Evolutionary conservation across 345 rosid species (phyloP).

Genomic region (Eucalyptus sideroxylon): DNA sequence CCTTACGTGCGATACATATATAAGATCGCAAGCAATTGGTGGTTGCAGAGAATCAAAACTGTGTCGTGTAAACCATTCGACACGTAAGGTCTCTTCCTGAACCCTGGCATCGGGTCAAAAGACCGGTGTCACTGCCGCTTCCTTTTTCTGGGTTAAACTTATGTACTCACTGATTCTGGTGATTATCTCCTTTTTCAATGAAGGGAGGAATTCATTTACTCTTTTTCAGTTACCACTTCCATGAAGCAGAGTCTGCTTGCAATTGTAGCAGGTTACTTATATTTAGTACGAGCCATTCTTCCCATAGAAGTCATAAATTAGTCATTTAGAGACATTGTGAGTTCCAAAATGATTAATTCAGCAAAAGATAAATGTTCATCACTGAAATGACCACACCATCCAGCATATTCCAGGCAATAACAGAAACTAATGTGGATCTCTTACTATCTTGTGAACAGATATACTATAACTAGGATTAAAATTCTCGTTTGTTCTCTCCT

Average conservation of each 20-base stretch:
- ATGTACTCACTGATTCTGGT: not conserved
- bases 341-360: not conserved
- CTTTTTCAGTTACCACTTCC: not conserved
- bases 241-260: not conserved
- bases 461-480: not conserved
- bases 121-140: not conserved
- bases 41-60: not conserved
- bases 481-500: not conserved
- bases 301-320: not conserved
- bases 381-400: not conserved
- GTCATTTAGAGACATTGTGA: not conserved
- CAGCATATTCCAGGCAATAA: not conserved
- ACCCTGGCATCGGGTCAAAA: not conserved
- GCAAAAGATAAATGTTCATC: not conserved
- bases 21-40: not conserved
- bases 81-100: not conserved
- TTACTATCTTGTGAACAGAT: not conserved
- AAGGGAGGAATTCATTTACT: not conserved
- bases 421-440: not conserved
- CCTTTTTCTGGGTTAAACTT: not conserved
- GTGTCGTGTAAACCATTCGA: no score
- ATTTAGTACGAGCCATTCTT: not conserved
- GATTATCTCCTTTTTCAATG: not conserved
- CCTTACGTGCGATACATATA: not conserved
- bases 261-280: not conserved